Evolutionary conservation across 345 rosid genomes (phyloP).

Genomic region (Passiflora organensis): DNA sequence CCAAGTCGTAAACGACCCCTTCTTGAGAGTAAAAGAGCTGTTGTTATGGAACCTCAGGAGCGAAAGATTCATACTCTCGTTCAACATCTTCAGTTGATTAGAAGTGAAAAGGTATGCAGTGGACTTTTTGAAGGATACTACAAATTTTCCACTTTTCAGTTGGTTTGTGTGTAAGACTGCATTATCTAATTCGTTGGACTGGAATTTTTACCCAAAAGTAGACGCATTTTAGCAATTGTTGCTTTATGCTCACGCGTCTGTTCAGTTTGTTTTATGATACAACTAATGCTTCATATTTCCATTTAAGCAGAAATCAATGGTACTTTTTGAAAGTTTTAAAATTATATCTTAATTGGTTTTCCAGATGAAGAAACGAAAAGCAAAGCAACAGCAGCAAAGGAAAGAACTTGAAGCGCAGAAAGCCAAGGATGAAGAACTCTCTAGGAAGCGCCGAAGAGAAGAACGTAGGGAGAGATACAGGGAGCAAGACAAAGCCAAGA

Average conservation of each 20-base stretch:
- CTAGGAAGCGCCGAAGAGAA: conserved; percentile 71
- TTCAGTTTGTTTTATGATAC: not conserved
- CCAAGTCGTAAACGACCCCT: conserved; percentile 41
- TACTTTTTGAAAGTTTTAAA: not conserved
- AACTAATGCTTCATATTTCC: not conserved
- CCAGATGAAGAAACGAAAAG: conserved; percentile 65
- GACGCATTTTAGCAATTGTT: not conserved
- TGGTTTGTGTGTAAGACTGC: not conserved
- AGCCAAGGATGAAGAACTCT: conserved; percentile 61
- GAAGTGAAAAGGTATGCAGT: conserved; percentile 51
- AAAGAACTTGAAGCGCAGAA: conserved; percentile 43
- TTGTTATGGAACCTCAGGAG: conserved; percentile 69
- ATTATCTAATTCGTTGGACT: not conserved
- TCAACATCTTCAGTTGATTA: conserved; percentile 57
- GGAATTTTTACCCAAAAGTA: not conserved
- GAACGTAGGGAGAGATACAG: conserved; percentile 72
- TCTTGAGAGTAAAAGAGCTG: conserved; percentile 65
- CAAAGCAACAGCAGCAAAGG: conserved; percentile 55
- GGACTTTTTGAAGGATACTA: not conserved
- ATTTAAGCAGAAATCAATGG: not conserved
- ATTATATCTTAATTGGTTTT: not conserved
- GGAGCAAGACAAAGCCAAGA: conserved; percentile 55
- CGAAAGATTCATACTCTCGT: conserved; percentile 44
- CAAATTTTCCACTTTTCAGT: not conserved
- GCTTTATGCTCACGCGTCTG: not conserved